Conservation (phyloP, 1,139 yeast genomes). For the Blastobotrys raffinosifermentans region DNA sequence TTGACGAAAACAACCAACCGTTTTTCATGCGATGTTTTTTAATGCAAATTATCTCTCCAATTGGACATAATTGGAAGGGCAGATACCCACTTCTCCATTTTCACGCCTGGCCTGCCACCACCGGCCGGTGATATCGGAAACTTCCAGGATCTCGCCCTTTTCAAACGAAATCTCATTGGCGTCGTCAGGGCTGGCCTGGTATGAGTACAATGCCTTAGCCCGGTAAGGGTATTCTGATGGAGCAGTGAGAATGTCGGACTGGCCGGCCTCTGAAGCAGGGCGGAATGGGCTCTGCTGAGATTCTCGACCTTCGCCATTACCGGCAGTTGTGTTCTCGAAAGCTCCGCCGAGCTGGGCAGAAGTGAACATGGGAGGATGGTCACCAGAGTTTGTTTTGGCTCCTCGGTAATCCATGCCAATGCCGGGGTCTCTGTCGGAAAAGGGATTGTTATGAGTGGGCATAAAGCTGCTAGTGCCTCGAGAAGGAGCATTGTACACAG, state of each 20-base stretch:
- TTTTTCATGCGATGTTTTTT: not conserved
- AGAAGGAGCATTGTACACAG: conserved; percentile 22
- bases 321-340: conserved; percentile 45
- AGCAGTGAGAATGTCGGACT: conserved; percentile 22
- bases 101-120: conserved; percentile 98
- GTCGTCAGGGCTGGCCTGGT: conserved; percentile 91
- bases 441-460: conserved; percentile 3
- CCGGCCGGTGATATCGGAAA: conserved; percentile 89
- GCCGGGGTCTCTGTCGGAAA: conserved; percentile 1
- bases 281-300: conserved; percentile 1
- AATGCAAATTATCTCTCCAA: conserved; percentile 34
- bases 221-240: conserved; percentile 65
- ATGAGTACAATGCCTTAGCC: conserved; percentile 81
- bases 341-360: conserved; percentile 48
- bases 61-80: conserved; percentile 92
- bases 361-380: conserved; percentile 45
- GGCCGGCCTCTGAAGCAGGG: conserved; percentile 1
- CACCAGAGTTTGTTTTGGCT: conserved; percentile 8
- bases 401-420: not conserved
- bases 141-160: conserved; percentile 85
- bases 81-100: conserved; percentile 91
- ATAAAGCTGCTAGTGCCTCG: conserved; percentile 4
- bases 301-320: not conserved
- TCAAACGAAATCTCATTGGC: conserved; percentile 86
- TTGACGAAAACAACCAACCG: too few species aligned